Base-by-base conservation (phyloP, 257 asterid genomes). In the Cinchona pubescens region DNA sequence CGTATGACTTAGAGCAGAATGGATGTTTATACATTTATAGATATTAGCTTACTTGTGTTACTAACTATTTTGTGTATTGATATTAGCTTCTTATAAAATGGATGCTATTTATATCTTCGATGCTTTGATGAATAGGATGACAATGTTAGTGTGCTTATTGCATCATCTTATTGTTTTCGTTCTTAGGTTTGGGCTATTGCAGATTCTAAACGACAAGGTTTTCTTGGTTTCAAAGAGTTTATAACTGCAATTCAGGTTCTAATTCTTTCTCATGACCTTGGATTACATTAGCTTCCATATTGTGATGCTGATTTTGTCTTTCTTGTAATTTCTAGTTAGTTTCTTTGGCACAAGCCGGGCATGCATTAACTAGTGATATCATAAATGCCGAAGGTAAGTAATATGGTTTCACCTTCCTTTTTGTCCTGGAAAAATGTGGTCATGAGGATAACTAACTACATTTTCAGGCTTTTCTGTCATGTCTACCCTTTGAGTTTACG, bases 111-210 rank as follows among this genome's bases (percentile, higher is more conserved):
- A 40, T 42, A 23, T 35, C n/a, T n/a, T n/a, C n/a, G n/a, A n/a
- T n/a, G n/a, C n/a, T n/a, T n/a, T n/a, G n/a, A n/a, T n/a, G n/a
- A n/a, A n/a, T n/a, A n/a, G n/a, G n/a, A n/a, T n/a, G n/a, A n/a
- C n/a, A n/a, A n/a, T n/a, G n/a, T n/a, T n/a, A n/a, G n/a, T n/a
- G n/a, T n/a, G n/a, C n/a, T n/a, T n/a, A n/a, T 56, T 40, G 2
- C 38, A 25, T 38, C 35, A 19, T 32, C 42, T 80, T 68, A n/a
- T 49, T 27, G 40, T 58, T 43, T 55, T 40, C 61, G 67, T 71
- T 53, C 64, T 62, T 23, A 95, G 99, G 96, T 92, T 66, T 95
- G 98, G 98, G 97, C 99, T 16, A 86, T 95, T 59, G 93, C 99
- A 79, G 99, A 95, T 89, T 85, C 96, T 27, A 95, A 85, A 78